Evolutionary conservation across 768 basidiomycete genomes (phyloP).

Genomic region (Tulasnella sp.): DNA sequence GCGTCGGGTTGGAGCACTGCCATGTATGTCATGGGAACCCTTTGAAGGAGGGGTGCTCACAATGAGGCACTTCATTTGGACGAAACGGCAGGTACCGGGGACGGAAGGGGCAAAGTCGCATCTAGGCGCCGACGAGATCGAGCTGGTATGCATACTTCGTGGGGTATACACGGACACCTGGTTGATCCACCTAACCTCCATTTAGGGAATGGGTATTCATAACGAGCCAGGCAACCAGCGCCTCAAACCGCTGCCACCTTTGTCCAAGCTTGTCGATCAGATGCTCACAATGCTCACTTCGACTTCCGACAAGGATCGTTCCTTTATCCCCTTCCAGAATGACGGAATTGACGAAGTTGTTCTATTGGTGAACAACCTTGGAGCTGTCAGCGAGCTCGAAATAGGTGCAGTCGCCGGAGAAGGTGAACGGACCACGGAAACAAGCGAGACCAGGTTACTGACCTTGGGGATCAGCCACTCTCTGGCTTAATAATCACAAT

Average conservation of each 20-base stretch:
- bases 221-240: slow-evolving; percentile 72
- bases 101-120: slow-evolving; percentile 48
- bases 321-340: slow-evolving; percentile 58
- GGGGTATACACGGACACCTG: background rate
- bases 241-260: slow-evolving; percentile 57
- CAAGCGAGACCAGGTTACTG: background rate
- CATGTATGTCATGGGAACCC: no score
- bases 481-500: slow-evolving; percentile 21
- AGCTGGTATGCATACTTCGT: slow-evolving; percentile 47
- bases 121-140: slow-evolving; percentile 54
- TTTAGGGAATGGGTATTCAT: slow-evolving; percentile 46
- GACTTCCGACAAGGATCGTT: slow-evolving; percentile 64
- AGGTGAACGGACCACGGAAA: slow-evolving; percentile 11
- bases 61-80: no score
- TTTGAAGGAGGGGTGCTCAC: no score
- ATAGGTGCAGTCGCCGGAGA: slow-evolving; percentile 31
- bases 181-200: background rate
- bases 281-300: slow-evolving; percentile 60
- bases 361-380: slow-evolving; percentile 54
- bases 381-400: slow-evolving; percentile 41
- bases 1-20: slow-evolving; percentile 80
- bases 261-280: slow-evolving; percentile 55
- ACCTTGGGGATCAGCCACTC: slow-evolving; percentile 16
- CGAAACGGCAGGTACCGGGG: slow-evolving; percentile 64
- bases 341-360: slow-evolving; percentile 57